A percentile compares a stretch with the other conserved stretches of the same genome.
These are phyloP conservation scores for Saprolegnia parasitica DNA, from an alignment of 352 stramenopile species.

Conservation along the genomic window DNA sequence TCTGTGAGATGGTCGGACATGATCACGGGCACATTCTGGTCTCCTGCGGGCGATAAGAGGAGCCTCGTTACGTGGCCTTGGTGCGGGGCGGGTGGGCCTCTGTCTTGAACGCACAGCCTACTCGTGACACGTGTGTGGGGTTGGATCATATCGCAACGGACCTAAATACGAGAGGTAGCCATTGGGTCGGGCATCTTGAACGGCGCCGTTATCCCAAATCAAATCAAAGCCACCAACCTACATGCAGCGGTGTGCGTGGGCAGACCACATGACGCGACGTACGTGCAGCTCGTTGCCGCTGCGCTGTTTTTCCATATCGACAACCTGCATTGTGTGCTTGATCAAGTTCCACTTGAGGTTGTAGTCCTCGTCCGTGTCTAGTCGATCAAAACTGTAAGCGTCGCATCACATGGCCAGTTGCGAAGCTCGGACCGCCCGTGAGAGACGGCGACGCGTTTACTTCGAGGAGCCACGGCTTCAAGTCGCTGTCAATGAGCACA, in stretches of 20 bases:
- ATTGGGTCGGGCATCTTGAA: conserved; percentile 38
- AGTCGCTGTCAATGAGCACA: conserved; percentile 73
- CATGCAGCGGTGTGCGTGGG: neutral
- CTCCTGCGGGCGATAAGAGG: no score
- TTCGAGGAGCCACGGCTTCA: conserved; percentile 85
- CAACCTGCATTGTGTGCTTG: conserved; percentile 82
- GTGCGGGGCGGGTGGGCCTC: neutral
- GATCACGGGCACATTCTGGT: neutral
- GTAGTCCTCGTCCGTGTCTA: conserved; percentile 75
- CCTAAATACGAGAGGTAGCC: conserved; percentile 62
- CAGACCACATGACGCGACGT: neutral
- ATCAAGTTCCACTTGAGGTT: conserved; percentile 81
- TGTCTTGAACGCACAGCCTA: conserved; percentile 13
- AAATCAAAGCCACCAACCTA: conserved; percentile 64
- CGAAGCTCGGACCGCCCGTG: conserved; percentile 27
- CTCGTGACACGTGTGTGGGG: neutral
- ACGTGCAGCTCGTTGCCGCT: conserved; percentile 42
- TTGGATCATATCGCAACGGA: conserved; percentile 15
- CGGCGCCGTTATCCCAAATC: conserved; percentile 47
- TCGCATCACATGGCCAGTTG: neutral
- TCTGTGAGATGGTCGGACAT: no score
- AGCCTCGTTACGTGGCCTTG: neutral
- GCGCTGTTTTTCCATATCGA: conserved; percentile 69
- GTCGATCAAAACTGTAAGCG: conserved; percentile 25
- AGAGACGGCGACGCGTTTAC: conserved; percentile 73